Evolutionary conservation across 148 eudicot species (phyloP), one percentile per base, ranked within the genome.

Genomic region (Rhododendron ferrugineum): DNA sequence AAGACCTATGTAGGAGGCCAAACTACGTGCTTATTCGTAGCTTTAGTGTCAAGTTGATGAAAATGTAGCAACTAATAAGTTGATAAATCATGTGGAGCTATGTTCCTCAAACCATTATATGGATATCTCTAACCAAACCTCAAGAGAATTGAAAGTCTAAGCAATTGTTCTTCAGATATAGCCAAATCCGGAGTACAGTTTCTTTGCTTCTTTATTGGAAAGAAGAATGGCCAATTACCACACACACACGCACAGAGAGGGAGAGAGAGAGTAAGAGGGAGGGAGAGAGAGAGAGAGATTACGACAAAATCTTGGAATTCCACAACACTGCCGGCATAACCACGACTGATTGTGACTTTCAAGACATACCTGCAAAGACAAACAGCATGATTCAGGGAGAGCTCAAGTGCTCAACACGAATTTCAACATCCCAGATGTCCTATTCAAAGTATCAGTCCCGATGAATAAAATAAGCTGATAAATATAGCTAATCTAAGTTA

Each of bases 321-420:
- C 84, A 91, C 85, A 46, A 97, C 93, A 90, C 97, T 97, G 83
- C 98, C 98, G 87, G 93, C 98, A 89, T 97, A 97, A 75, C 98
- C 97, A 50, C 98, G 98, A 85, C 89, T 93, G 86, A 97, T 92
- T 36, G 99, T 95, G 85, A 97, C 98, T 89, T 95, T 97, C 58
- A 97, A 93, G 81, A 97, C 94, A 90, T 97, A 97, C 93, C 99
- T 97, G 92, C 46, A 88, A 76, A 85, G 72, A 79, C 46, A 88
- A 76, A 85, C 62, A 76, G 73, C 84, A 85, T 60, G 78, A 80
- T 68, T 74, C 20, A 56, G 42, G 75, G 30, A 40, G 79, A 84
- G 5, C 46, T 62, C 8, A 70, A 40, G 79, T 78, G 5, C 46
- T 62, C 8, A 70, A 72, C 75, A 58, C 0, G 1, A 78, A 49